A percentile compares a stretch with the other conserved stretches of the same genome.
These are phyloP conservation scores for Backusella tarrabulga DNA, from an alignment of 192 early-diverging fungal species.

Conservation along the genomic window DNA sequence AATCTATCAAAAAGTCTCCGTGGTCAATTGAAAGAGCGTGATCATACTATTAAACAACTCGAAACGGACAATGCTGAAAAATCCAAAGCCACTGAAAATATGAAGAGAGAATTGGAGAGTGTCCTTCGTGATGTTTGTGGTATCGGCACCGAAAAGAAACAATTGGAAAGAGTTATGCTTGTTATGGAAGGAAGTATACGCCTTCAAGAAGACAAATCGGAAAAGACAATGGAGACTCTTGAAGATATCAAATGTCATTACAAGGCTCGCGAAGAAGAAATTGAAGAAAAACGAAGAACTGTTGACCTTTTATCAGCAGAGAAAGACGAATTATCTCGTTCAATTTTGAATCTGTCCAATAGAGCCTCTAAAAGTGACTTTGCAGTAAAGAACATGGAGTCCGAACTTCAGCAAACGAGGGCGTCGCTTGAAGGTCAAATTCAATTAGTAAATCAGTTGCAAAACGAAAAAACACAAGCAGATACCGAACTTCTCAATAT, in stretches of 20 bases:
- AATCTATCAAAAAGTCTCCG: slow-evolving; percentile 8
- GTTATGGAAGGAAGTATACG: slow-evolving; percentile 26
- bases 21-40: slow-evolving; percentile 19
- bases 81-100: not conserved
- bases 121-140: slow-evolving; percentile 22
- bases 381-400: not conserved
- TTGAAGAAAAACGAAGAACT: slow-evolving; percentile 26
- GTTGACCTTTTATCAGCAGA: slow-evolving; percentile 15
- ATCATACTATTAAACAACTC: slow-evolving; percentile 12
- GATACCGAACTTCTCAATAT: slow-evolving; percentile 14
- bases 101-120: slow-evolving; percentile 19
- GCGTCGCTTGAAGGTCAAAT: not conserved
- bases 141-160: slow-evolving; percentile 27
- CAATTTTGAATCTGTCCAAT: slow-evolving; percentile 10
- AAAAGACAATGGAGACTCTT: slow-evolving; percentile 16
- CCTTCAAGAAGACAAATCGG: slow-evolving; percentile 24
- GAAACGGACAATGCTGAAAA: slow-evolving; percentile 18
- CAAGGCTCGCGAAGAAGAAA: slow-evolving; percentile 26
- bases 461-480: not conserved
- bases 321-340: slow-evolving; percentile 9
- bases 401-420: slow-evolving; percentile 5
- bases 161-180: slow-evolving; percentile 27
- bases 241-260: slow-evolving; percentile 30
- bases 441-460: not conserved
- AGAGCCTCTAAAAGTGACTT: slow-evolving; percentile 17